phyloP scores from a whole-genome alignment of 139 green algal genomes.

The Tetraselmis chui region DNA sequence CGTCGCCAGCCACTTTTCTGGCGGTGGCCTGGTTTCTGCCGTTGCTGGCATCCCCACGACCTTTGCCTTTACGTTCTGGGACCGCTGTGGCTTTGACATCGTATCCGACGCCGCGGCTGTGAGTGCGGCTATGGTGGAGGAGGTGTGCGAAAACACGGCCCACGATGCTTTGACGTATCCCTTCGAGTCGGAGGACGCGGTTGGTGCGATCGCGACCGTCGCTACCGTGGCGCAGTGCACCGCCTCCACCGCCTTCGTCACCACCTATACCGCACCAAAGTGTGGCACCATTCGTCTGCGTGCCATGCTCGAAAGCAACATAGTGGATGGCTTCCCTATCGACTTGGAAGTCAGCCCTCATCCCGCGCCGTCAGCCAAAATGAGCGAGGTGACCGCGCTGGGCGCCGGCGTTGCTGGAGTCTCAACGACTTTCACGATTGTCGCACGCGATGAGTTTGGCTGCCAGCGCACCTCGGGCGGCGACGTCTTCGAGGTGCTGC shows the following conservation, averaged over 20 bases:
- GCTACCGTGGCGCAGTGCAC: not conserved
- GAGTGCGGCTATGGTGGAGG: not conserved
- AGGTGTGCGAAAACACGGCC: not conserved
- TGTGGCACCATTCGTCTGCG: slow-evolving; percentile 2
- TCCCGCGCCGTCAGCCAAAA: not conserved
- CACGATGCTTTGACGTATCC: slow-evolving; percentile 11
- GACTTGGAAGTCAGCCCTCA: not conserved
- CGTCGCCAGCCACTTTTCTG: not conserved
- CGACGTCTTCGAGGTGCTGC: slow-evolving; percentile 12
- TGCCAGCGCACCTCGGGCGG: slow-evolving; percentile 16
- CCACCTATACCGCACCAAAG: slow-evolving; percentile 4
- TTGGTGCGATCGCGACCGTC: not conserved
- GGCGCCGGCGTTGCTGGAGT: not conserved
- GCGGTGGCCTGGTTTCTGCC: slow-evolving; percentile 6
- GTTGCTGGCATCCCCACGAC: not conserved
- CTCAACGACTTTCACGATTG: slow-evolving; percentile 5
- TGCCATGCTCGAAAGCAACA: not conserved
- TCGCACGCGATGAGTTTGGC: slow-evolving; percentile 5
- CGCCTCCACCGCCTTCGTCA: not conserved
- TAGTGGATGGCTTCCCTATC: not conserved
- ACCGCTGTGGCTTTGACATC: slow-evolving; percentile 11
- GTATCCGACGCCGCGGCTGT: slow-evolving; percentile 1
- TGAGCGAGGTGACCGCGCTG: not conserved
- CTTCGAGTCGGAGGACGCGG: not conserved
- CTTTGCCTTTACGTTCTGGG: slow-evolving; percentile 7